phyloP scores from a whole-genome alignment of 352 stramenopile genomes.

The Globisporangium barbulae region DNA sequence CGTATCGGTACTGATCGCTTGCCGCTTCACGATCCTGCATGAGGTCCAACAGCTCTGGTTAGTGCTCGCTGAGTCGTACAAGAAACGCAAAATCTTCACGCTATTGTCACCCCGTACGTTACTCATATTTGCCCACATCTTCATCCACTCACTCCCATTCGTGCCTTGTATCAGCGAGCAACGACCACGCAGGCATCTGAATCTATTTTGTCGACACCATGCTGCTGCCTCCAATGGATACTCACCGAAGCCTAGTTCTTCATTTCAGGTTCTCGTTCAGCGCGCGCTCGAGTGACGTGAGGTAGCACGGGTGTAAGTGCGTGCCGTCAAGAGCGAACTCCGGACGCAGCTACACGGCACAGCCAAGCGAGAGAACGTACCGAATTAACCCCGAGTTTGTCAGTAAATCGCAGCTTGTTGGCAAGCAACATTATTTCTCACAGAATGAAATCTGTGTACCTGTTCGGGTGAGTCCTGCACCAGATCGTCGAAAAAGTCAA shows the following conservation, averaged over 20 bases:
- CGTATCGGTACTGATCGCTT: background rate
- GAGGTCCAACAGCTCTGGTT: background rate
- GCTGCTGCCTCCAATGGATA: background rate
- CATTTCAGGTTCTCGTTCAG: slow-evolving; percentile 9
- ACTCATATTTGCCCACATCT: no score
- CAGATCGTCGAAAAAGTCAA: slow-evolving; percentile 89
- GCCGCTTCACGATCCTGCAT: background rate
- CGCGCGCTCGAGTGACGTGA: slow-evolving; percentile 42
- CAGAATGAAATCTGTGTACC: slow-evolving; percentile 21
- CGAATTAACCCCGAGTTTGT: background rate
- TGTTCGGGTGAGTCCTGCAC: slow-evolving; percentile 41
- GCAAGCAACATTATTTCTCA: background rate
- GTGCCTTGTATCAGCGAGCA: background rate
- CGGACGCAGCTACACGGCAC: slow-evolving; percentile 36
- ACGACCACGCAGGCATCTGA: background rate
- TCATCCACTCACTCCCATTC: no score
- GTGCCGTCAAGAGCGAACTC: slow-evolving; percentile 77
- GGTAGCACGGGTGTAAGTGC: slow-evolving; percentile 78
- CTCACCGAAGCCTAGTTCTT: background rate
- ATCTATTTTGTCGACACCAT: background rate
- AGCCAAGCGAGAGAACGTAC: background rate
- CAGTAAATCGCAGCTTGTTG: background rate
- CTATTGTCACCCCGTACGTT: no score
- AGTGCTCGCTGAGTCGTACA: background rate
- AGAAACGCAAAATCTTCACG: background rate